Conservation (phyloP, 2,329 filamentous ascomycete genomes). For the Bretziella fagacearum region DNA sequence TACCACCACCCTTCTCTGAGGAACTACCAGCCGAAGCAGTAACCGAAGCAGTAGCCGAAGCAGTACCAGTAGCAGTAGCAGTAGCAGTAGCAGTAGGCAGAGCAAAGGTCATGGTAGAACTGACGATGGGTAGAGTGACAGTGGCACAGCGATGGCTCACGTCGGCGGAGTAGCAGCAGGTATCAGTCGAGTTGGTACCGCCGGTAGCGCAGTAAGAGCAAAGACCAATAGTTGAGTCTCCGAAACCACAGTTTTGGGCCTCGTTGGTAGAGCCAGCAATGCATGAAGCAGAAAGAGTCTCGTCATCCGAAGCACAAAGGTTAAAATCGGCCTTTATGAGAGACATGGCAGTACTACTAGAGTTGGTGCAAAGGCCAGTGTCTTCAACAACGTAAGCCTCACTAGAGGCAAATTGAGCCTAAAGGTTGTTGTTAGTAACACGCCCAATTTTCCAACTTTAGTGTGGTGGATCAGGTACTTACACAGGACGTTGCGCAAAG, state of each 20-base stretch:
- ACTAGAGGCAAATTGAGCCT: conserved; percentile 72
- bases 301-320: conserved; percentile 68
- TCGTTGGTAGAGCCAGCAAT: conserved; percentile 67
- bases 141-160: conserved; percentile 55
- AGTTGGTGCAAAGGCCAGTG: conserved; percentile 50
- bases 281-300: conserved; percentile 58
- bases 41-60: conserved; percentile 17
- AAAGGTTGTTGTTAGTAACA: conserved; percentile 16
- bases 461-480: conserved; percentile 21
- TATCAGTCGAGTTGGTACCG: conserved; percentile 82
- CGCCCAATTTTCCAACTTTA: neutral
- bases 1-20: conserved; percentile 17
- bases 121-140: conserved; percentile 63
- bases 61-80: conserved; percentile 22
- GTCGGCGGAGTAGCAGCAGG: conserved; percentile 75
- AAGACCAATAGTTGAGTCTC: conserved; percentile 51
- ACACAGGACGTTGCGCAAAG: conserved; percentile 84
- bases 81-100: conserved; percentile 31
- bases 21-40: conserved; percentile 22
- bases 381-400: conserved; percentile 73
- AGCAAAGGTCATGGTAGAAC: conserved; percentile 46
- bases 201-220: conserved; percentile 76
- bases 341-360: conserved; percentile 46
- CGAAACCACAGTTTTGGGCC: conserved; percentile 71
- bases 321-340: conserved; percentile 87